phyloP scores from a whole-genome alignment of 2,329 filamentous ascomycete genomes.

The Fusarium concolor region DNA sequence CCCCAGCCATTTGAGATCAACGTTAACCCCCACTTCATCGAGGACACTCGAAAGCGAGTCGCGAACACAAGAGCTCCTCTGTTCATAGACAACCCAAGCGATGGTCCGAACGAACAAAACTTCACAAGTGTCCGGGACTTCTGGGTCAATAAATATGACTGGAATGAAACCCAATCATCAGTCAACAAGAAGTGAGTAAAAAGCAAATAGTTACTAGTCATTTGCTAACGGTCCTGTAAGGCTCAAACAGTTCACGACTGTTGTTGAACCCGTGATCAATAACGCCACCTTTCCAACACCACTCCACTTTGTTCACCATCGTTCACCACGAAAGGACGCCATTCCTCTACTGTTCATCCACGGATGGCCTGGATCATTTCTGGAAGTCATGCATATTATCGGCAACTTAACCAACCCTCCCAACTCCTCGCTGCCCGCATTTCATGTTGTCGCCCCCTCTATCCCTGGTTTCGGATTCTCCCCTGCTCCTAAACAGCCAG shows the following conservation, averaged over 20 bases:
- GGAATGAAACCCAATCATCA: neutral
- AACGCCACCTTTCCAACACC: neutral
- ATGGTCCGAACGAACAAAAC: neutral
- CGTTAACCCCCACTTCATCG: neutral
- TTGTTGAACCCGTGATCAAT: neutral
- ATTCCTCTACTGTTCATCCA: neutral
- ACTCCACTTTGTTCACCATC: neutral
- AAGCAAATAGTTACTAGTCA: fast-evolving
- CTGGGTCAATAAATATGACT: neutral
- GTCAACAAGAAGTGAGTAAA: neutral
- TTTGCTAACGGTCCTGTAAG: neutral
- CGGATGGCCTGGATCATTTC: neutral
- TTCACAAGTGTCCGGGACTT: neutral
- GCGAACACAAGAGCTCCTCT: neutral
- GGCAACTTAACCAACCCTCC: neutral
- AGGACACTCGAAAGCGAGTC: neutral
- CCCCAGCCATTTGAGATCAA: neutral
- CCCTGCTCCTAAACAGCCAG: neutral
- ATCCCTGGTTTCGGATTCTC: neutral
- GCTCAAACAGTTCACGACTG: neutral
- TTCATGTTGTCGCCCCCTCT: conserved; percentile 4
- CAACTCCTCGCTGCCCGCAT: neutral
- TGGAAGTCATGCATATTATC: neutral
- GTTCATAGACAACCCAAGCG: neutral
- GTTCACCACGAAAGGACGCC: fast-evolving